These are phyloP conservation scores for Tylopilus felleus DNA, from an alignment of 768 basidiomycete genomes.

Conservation along the genomic window DNA sequence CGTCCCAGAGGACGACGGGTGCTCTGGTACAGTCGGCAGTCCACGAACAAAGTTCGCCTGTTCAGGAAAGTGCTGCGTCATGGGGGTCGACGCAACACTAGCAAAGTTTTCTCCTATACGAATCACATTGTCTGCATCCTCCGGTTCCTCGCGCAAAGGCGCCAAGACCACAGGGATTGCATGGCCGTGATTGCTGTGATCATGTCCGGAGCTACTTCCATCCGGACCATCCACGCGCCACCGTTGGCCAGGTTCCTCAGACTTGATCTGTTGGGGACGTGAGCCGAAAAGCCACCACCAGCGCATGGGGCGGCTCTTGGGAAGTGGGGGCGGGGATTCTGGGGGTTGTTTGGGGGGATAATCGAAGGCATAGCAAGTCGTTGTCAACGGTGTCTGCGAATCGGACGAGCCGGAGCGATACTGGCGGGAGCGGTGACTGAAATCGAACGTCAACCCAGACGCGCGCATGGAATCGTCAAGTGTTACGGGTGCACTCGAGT, in stretches of 20 bases:
- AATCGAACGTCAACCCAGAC: not conserved
- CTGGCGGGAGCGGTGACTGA: constrained; percentile 6
- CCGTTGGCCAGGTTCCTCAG: constrained; percentile 15
- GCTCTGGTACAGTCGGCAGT: constrained; percentile 4
- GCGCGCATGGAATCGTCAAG: constrained; percentile 23
- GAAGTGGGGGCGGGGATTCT: constrained; percentile 2
- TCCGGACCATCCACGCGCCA: constrained; percentile 30
- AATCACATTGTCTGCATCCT: constrained; percentile 15
- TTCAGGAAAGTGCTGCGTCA: constrained; percentile 10
- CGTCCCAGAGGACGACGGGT: not conserved
- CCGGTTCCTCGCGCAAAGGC: constrained; percentile 10
- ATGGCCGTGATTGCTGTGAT: constrained; percentile 9
- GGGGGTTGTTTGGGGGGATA: constrained; percentile 8
- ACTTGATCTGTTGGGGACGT: constrained; percentile 25
- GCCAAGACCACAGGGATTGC: not conserved
- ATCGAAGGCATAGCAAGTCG: not conserved
- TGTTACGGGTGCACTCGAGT: constrained; percentile 13
- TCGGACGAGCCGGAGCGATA: constrained; percentile 26
- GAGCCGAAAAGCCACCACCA: constrained; percentile 27
- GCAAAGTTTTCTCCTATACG: constrained; percentile 20
- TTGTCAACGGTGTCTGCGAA: constrained; percentile 27
- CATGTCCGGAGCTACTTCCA: constrained; percentile 21
- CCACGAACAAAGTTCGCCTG: constrained; percentile 2
- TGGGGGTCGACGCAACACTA: constrained; percentile 13
- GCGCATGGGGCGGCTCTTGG: constrained; percentile 8